These are phyloP conservation scores for Rhizopogon vesiculosus DNA, from an alignment of 768 basidiomycete species.

Conservation along the genomic window DNA sequence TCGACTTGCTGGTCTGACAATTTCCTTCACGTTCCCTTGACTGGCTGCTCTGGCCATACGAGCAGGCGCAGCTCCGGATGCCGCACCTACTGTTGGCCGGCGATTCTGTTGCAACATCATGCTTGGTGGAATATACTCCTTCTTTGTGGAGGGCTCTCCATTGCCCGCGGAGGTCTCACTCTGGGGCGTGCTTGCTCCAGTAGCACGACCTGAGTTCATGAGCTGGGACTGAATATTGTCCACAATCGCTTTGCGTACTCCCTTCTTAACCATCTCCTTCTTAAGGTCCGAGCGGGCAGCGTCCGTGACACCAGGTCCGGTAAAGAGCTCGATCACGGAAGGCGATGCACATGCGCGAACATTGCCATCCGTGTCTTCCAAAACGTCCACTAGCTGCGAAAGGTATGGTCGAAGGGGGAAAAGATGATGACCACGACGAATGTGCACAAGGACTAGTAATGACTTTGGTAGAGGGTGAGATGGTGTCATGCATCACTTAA, in stretches of 20 bases:
- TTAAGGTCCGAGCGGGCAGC: conserved; percentile 90
- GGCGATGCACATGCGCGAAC: conserved; percentile 85
- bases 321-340: conserved; percentile 81
- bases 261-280: conserved; percentile 83
- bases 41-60: conserved; percentile 43
- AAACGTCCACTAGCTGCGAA: conserved; percentile 68
- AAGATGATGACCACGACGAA: conserved; percentile 63
- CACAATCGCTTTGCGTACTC: conserved; percentile 81
- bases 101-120: conserved; percentile 51
- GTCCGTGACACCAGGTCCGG: conserved; percentile 76
- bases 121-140: conserved; percentile 76
- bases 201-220: conserved; percentile 37
- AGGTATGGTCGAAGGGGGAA: conserved; percentile 85
- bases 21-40: conserved; percentile 44
- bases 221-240: conserved; percentile 74
- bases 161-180: conserved; percentile 66
- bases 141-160: conserved; percentile 26
- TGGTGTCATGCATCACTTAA: background rate
- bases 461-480: conserved; percentile 31
- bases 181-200: conserved; percentile 37
- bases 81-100: conserved; percentile 38
- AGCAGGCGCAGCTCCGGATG: conserved; percentile 17
- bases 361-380: conserved; percentile 88
- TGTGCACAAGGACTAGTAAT: conserved; percentile 64
- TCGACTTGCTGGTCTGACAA: conserved; percentile 57